Conservation (phyloP, 1,284 basidiomycete species). For the Irpex rosettiformis region DNA sequence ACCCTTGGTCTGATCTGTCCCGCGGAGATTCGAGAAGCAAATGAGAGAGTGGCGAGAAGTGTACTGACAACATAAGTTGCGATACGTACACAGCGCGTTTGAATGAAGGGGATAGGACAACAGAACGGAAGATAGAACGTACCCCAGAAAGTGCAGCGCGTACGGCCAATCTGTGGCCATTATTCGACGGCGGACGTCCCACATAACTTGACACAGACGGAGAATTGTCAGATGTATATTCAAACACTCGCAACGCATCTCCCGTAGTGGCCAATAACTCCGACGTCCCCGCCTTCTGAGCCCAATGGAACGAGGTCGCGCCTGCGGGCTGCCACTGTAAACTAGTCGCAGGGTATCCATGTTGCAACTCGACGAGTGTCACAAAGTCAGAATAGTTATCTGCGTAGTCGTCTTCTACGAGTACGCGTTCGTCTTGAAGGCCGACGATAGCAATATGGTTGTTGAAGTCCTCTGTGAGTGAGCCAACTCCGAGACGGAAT, state of each 20-base stretch:
- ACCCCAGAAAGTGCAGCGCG: constrained; percentile 83
- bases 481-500: constrained; percentile 77
- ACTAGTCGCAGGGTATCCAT: constrained; percentile 82
- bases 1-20: too few species aligned
- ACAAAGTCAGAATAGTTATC: constrained; percentile 76
- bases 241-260: constrained; percentile 88
- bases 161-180: constrained; percentile 54
- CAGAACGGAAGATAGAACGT: constrained; percentile 29
- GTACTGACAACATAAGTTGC: too few species aligned
- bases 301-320: constrained; percentile 58
- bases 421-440: constrained; percentile 76
- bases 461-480: constrained; percentile 75
- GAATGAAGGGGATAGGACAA: too few species aligned
- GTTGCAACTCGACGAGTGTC: constrained; percentile 72
- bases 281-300: constrained; percentile 53
- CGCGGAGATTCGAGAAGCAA: too few species aligned
- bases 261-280: constrained; percentile 90
- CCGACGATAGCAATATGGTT: constrained; percentile 83
- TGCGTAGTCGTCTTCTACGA: constrained; percentile 78
- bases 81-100: too few species aligned
- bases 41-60: too few species aligned
- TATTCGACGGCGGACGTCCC: constrained; percentile 46
- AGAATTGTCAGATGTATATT: constrained; percentile 66
- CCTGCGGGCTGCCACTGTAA: constrained; percentile 81
- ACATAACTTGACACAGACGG: constrained; percentile 63